Evolutionary conservation across 805 yeast species (phyloP), one percentile per base, ranked within the genome.

Genomic region (Candida awuae): DNA sequence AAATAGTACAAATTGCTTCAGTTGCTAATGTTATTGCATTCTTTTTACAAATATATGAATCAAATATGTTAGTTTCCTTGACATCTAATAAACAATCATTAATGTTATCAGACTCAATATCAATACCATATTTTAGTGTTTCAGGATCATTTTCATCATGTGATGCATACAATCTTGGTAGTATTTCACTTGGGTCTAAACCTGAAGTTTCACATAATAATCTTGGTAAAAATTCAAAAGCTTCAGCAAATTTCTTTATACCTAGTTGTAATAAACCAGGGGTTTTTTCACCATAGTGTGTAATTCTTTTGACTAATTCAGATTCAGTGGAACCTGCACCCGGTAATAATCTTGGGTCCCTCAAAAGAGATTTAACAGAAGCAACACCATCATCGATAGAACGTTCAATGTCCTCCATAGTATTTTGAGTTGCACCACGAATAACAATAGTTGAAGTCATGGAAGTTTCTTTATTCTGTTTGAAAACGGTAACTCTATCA

Each of bases 271-370:
- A 60, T 44, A 87, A 68, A 32, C 97, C 97, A 9, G 97, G 94
- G 1, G 97, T 92, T 54, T 73, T 77, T 59, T 92, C 98, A 51
- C 97, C 98, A 57, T 77, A 84, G 42, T 75, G 76, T 19, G 86
- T 82, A 41, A 90, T 73, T 55, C 79, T 71, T 48, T 81, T 74
- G 37, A 86, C 88, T 40, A 92, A 68, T 57, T 87, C 96, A 34
- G 85, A 81, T 65, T 92, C 98, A 12, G 83, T 71, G 23, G 97
- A 88, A 52, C 98, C 98, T 0, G 98, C 98, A 47, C 98, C 98
- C 4, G 97, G 88, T 46, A 90, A 70, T 49, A 90, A 71, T 47
- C 84, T 71, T 36, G 74, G 67, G 59, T 90, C 95, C 62, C 81
- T 83, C 51, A 90, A 72, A 48, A 92, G 70, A 1, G 96, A 88